phyloP scores from a whole-genome alignment of 2,329 filamentous ascomycete species.

The Tolypocladium capitatum region DNA sequence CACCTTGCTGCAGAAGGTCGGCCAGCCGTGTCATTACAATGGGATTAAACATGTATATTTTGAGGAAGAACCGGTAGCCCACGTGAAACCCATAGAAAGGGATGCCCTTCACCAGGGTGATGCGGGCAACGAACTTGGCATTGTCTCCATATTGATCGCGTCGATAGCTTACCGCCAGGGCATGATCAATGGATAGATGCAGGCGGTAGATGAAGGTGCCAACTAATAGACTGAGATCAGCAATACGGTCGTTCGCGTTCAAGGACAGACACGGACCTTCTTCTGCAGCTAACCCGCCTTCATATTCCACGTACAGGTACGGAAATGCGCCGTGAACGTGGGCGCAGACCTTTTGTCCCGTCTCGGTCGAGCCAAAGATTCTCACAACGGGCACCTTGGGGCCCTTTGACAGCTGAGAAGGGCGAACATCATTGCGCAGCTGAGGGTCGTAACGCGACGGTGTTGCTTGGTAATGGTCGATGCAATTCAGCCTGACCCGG shows the following conservation, averaged over 20 bases:
- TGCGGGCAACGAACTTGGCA: conserved; percentile 68
- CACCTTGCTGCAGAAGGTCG: conserved; percentile 77
- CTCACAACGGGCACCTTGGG: conserved; percentile 76
- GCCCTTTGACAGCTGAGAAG: conserved; percentile 44
- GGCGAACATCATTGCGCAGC: conserved; percentile 51
- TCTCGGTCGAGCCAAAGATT: conserved; percentile 85
- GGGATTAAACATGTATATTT: conserved; percentile 89
- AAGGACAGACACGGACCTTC: conserved; percentile 40
- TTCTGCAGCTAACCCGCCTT: conserved; percentile 50
- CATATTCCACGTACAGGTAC: conserved; percentile 86
- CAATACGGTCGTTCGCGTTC: not conserved
- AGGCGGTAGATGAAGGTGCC: conserved; percentile 63
- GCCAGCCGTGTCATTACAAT: conserved; percentile 73
- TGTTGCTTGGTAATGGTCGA: conserved; percentile 81
- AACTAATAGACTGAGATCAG: conserved; percentile 33
- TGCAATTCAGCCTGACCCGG: conserved; percentile 83
- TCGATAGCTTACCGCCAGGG: conserved; percentile 72
- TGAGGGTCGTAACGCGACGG: conserved; percentile 72
- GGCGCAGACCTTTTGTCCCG: conserved; percentile 88
- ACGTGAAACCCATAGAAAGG: conserved; percentile 96
- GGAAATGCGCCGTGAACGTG: conserved; percentile 94
- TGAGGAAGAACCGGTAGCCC: conserved; percentile 81
- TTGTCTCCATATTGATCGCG: conserved; percentile 57
- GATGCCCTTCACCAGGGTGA: conserved; percentile 81
- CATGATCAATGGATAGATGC: conserved; percentile 82